A percentile compares a stretch with the other conserved stretches of the same genome.
Conservation (phyloP, 352 stramenopile genomes). For the Hyaloperonospora arabidopsidis region DNA sequence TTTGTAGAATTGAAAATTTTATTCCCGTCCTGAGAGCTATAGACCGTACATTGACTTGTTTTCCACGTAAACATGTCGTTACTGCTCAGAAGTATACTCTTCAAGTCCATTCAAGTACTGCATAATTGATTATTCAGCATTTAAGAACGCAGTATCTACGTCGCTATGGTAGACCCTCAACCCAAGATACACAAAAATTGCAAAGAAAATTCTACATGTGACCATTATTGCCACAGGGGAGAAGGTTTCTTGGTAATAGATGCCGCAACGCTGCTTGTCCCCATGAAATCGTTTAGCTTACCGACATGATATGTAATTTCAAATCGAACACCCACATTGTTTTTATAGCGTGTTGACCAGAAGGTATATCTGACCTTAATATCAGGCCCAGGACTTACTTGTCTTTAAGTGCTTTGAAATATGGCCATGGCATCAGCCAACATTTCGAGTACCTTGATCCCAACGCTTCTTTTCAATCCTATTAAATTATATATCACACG, state of each 20-base stretch:
- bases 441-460: not conserved
- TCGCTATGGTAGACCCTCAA: constrained; percentile 1
- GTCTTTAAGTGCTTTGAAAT: not conserved
- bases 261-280: constrained; percentile 3
- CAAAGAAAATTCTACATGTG: not conserved
- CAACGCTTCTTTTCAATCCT: no score
- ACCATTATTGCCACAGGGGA: not conserved
- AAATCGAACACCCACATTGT: constrained; percentile 13
- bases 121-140: not conserved
- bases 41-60: not conserved
- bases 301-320: constrained; percentile 9
- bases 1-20: not conserved
- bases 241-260: constrained; percentile 7
- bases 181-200: not conserved
- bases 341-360: not conserved
- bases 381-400: not conserved
- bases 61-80: not conserved
- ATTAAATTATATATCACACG: not conserved
- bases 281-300: constrained; percentile 3
- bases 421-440: not conserved
- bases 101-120: not conserved
- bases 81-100: not conserved
- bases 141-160: constrained; percentile 1
- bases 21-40: not conserved
- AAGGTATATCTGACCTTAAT: not conserved